Evolutionary conservation across 495 filamentous ascomycete genomes (phyloP).

Genomic region (Pyrenula massariospora): DNA sequence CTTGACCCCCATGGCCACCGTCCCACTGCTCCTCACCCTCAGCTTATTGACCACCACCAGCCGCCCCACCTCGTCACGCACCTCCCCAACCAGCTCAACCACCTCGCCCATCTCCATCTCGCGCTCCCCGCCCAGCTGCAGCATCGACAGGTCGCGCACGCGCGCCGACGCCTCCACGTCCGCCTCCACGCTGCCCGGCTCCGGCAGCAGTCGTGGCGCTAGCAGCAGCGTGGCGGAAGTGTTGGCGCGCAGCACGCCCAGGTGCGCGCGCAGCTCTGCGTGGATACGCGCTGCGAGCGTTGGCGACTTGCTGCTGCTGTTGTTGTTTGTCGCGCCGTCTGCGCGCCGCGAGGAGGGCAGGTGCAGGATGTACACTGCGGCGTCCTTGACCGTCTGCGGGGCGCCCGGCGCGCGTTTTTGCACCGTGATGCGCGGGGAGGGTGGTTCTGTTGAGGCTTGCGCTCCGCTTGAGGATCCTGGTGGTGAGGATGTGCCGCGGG

Average conservation of each 20-base stretch:
- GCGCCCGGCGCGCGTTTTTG: conserved; percentile 9
- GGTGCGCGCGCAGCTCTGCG: conserved; percentile 11
- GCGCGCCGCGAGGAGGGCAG: conserved; percentile 11
- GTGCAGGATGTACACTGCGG: conserved; percentile 20
- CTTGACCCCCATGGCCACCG: conserved; percentile 12
- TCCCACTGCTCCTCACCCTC: conserved; percentile 3
- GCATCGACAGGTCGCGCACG: conserved; percentile 13
- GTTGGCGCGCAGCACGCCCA: conserved; percentile 11
- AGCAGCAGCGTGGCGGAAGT: conserved; percentile 9
- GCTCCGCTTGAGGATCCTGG: too few species aligned
- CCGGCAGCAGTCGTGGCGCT: conserved; percentile 9
- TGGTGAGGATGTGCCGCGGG: too few species aligned
- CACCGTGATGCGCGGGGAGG: conserved; percentile 8
- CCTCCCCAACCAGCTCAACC: conserved; percentile 12
- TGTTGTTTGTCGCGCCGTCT: too few species aligned
- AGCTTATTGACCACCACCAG: conserved; percentile 21
- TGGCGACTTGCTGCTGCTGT: too few species aligned
- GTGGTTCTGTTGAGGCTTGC: neutral
- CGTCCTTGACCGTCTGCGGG: conserved; percentile 15
- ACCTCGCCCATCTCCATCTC: conserved; percentile 12
- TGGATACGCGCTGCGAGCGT: conserved; percentile 5
- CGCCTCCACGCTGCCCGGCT: conserved; percentile 8
- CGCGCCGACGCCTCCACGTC: conserved; percentile 12
- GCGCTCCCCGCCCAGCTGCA: conserved; percentile 18
- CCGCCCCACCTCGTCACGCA: conserved; percentile 13